A percentile compares a stretch with the other conserved stretches of the same genome.
Evolutionary conservation across 495 filamentous ascomycete species (phyloP).

Genomic region (Venustampulla echinocandica): DNA sequence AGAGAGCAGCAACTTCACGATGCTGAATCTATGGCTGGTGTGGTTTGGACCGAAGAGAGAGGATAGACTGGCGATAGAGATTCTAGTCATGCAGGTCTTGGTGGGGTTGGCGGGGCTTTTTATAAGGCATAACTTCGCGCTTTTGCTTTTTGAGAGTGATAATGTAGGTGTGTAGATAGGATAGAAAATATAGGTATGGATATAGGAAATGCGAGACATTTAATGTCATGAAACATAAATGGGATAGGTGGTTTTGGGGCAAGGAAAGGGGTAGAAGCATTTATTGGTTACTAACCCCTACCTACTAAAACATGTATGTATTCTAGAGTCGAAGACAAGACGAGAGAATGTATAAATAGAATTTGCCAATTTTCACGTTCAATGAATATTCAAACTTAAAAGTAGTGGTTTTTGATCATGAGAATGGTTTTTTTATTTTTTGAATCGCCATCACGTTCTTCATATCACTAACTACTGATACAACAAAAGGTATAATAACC

Average conservation of each 20-base stretch:
- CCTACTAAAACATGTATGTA: too few species aligned
- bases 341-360: too few species aligned
- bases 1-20: slow-evolving; percentile 83
- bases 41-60: slow-evolving; percentile 91
- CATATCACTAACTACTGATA: slow-evolving; percentile 12
- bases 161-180: slow-evolving; percentile 37
- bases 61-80: slow-evolving; percentile 66
- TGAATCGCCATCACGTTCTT: slow-evolving; percentile 13
- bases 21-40: slow-evolving; percentile 92
- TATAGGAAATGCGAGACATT: not conserved
- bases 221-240: not conserved
- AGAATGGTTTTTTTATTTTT: slow-evolving; percentile 4
- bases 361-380: too few species aligned
- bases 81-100: slow-evolving; percentile 62
- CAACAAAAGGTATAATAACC: too few species aligned
- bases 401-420: not conserved
- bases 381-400: too few species aligned
- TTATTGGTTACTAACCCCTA: too few species aligned
- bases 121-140: slow-evolving; percentile 72
- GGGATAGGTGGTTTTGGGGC: too few species aligned
- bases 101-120: slow-evolving; percentile 76
- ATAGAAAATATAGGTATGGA: not conserved
- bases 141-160: slow-evolving; percentile 78
- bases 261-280: too few species aligned
- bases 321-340: not conserved